Conservation (phyloP, 2,329 filamentous ascomycete species). For the Nothopassalora personata region DNA sequence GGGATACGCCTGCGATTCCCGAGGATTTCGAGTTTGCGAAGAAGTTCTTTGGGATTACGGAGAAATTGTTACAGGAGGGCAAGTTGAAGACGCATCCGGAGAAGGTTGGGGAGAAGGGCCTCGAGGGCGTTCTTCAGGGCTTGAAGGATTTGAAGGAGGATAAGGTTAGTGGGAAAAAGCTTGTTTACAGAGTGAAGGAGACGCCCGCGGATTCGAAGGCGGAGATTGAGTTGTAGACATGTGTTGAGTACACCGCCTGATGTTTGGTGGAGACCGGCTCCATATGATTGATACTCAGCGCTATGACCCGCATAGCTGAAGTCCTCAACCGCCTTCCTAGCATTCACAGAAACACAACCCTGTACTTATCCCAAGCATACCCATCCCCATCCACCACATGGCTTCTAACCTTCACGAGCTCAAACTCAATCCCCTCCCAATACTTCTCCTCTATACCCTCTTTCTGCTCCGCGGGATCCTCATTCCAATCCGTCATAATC, state of each 20-base stretch:
- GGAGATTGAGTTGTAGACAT: slow-evolving; percentile 18
- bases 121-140: slow-evolving; percentile 42
- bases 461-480: background rate
- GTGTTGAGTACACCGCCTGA: background rate
- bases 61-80: slow-evolving; percentile 39
- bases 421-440: background rate
- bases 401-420: background rate
- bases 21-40: slow-evolving; percentile 41
- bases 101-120: slow-evolving; percentile 38
- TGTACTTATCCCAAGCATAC: background rate
- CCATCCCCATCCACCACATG: background rate
- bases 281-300: no score
- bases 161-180: slow-evolving; percentile 44
- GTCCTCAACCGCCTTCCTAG: background rate
- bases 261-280: background rate
- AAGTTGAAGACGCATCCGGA: slow-evolving; percentile 43
- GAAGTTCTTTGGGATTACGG: slow-evolving; percentile 37
- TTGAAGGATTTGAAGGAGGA: slow-evolving; percentile 41
- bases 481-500: background rate
- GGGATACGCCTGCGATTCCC: slow-evolving; percentile 17
- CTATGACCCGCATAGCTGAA: background rate
- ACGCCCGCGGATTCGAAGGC: slow-evolving; percentile 20
- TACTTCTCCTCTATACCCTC: background rate
- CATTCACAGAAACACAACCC: background rate
- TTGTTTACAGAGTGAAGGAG: slow-evolving; percentile 39